Base-by-base conservation (phyloP, 2,329 filamentous ascomycete genomes). In the Nemania serpens region DNA sequence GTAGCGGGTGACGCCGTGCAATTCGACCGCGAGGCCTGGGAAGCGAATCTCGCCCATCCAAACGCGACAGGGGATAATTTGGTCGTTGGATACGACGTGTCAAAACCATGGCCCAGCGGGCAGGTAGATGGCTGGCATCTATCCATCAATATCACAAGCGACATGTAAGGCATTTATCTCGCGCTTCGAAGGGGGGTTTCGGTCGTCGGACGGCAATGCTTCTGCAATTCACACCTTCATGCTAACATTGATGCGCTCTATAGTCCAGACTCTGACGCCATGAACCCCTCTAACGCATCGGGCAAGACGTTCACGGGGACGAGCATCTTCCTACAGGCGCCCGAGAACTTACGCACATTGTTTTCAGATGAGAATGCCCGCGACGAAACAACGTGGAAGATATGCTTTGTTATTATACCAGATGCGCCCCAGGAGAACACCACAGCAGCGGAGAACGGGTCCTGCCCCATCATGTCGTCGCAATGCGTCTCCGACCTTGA, bases 71-170 rank as follows among this genome's bases (percentile, higher is more conserved):
- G 66, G 41, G 20, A 52, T 13, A 58, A 66, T 33, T 29, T 66
- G 3, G 55, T 71, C 7, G 58, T 59, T 12, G 70, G 68, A 1
- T 69, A 66, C 22, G 64, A 66, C 20, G 62, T 64, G 39, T 67
- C 58, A 77, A 81, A 59, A 76, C 82, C 49, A 73, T 87, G 51
- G 75, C 88, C 55, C 74, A 79, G 45, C 77, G 79, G 36, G 80
- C 80, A 18, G 74, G 78, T 58, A 74, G 88, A 15, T 79, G 87
- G 60, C 63, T 74, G 59, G 73, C 68, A 55, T 9, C 56, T 71
- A 10, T 64, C 64, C 3, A 57, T 70, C 56, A 71, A 72, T 41
- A 62, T 71, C 25, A 72, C 63, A 55, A 61, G 64, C 46, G 64
- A 68, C 58, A 59, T 72, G 61, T 58, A 58, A 63, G 61, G 5